A percentile compares a stretch with the other conserved stretches of the same genome.
Conservation (phyloP, 2,329 filamentous ascomycete genomes). For the Hymenoscyphus scutula region DNA sequence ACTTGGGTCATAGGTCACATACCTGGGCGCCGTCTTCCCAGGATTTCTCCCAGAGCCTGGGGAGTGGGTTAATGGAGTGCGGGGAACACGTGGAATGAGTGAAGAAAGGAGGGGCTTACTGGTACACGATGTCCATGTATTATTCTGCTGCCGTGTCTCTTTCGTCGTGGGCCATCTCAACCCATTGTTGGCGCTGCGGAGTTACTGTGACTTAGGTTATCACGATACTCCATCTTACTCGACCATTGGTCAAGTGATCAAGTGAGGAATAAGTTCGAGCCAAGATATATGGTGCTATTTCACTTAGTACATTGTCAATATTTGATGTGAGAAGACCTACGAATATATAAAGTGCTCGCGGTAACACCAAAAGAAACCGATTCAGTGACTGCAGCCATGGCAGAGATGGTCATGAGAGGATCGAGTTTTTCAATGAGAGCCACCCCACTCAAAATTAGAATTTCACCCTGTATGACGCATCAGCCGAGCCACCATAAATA, state of each 20-base stretch:
- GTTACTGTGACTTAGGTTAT: conserved; percentile 65
- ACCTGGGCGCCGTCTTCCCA: conserved; percentile 61
- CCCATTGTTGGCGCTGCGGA: conserved; percentile 62
- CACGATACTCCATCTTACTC: conserved; percentile 51
- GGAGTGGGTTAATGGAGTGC: not conserved
- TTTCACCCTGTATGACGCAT: no score
- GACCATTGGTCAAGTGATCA: conserved; percentile 62
- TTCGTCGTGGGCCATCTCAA: conserved; percentile 58
- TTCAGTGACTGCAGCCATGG: conserved; percentile 65
- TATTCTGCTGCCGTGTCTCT: conserved; percentile 62
- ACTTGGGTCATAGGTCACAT: conserved; percentile 39
- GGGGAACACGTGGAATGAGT: not conserved
- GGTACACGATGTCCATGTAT: conserved; percentile 56
- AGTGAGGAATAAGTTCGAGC: conserved; percentile 59
- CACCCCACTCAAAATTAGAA: no score
- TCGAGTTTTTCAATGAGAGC: conserved; percentile 48
- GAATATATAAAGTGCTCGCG: conserved; percentile 57
- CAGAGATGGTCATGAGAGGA: conserved; percentile 57
- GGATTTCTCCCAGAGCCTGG: conserved; percentile 56
- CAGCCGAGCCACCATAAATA: no score
- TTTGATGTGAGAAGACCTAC: conserved; percentile 1
- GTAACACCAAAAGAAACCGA: conserved; percentile 65
- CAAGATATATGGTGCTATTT: not conserved
- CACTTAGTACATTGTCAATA: not conserved
- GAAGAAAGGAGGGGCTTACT: conserved; percentile 43